phyloP scores from a whole-genome alignment of 805 yeast genomes.

The Starmerella powellii region DNA sequence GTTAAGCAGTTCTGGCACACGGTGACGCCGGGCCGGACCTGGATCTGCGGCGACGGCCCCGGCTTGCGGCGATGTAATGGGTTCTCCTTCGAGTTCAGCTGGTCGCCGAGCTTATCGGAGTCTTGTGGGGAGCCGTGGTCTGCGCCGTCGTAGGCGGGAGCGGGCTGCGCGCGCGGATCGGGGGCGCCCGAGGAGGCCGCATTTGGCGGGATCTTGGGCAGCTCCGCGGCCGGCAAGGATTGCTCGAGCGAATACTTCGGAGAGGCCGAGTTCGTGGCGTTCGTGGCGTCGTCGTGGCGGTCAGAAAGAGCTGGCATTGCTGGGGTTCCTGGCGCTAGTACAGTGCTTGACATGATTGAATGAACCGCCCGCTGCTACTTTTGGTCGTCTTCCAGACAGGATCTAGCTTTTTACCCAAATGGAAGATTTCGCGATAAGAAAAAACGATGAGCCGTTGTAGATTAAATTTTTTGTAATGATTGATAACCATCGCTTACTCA shows the following conservation, averaged over 20 bases:
- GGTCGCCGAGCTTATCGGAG: not conserved
- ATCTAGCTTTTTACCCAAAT: not conserved
- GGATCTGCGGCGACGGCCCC: conserved; percentile 17
- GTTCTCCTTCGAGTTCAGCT: not conserved
- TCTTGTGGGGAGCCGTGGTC: not conserved
- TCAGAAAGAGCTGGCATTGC: conserved; percentile 4
- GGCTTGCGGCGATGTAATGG: conserved; percentile 11
- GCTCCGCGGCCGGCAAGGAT: not conserved
- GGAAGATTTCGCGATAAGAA: not conserved
- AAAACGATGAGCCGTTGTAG: not conserved
- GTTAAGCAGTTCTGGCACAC: conserved; percentile 83
- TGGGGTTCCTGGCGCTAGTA: conserved; percentile 3
- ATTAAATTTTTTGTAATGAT: too few species aligned
- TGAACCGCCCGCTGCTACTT: not conserved
- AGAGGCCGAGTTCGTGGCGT: too few species aligned
- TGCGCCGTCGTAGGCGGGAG: not conserved
- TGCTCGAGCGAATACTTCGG: not conserved
- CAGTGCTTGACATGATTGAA: conserved; percentile 8
- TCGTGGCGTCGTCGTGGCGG: conserved; percentile 1
- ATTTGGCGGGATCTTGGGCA: not conserved
- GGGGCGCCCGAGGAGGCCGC: not conserved
- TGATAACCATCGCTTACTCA: too few species aligned
- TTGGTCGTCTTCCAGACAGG: not conserved
- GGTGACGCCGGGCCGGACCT: conserved; percentile 18
- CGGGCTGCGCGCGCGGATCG: too few species aligned